Evolutionary conservation across 768 basidiomycete genomes (phyloP).

Genomic region (Dendrothele bispora): DNA sequence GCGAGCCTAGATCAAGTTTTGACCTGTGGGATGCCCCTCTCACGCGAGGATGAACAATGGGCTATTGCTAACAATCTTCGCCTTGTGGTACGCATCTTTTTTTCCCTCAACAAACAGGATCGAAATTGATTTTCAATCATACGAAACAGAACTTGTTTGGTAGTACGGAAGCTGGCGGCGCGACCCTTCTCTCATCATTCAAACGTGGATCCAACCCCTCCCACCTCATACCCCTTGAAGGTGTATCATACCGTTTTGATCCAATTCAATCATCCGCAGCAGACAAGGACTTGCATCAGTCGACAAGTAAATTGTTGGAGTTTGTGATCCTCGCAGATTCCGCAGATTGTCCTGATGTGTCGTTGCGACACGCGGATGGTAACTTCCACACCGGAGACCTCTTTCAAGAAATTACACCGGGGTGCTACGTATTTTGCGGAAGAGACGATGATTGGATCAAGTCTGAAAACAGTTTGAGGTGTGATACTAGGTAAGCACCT

Average conservation of each 20-base stretch:
- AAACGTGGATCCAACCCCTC: conserved; percentile 51
- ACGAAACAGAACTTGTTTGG: conserved; percentile 72
- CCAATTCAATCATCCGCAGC: conserved; percentile 48
- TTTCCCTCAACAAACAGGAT: no score
- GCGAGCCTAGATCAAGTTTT: conserved; percentile 60
- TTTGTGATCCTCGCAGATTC: conserved; percentile 70
- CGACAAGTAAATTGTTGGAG: conserved; percentile 59
- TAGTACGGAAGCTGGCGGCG: conserved; percentile 72
- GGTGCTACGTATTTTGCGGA: conserved; percentile 64
- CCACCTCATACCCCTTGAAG: conserved; percentile 58
- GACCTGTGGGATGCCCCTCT: conserved; percentile 64
- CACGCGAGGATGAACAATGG: conserved; percentile 69
- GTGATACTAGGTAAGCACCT: conserved; percentile 63
- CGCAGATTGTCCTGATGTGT: conserved; percentile 63
- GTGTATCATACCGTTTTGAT: conserved; percentile 66
- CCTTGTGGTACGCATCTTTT: no score
- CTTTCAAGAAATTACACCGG: conserved; percentile 63
- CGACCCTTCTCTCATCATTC: conserved; percentile 67
- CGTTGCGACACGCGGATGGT: conserved; percentile 60
- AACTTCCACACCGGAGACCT: conserved; percentile 82
- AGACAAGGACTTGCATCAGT: conserved; percentile 50
- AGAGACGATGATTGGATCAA: conserved; percentile 88
- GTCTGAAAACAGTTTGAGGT: conserved; percentile 73
- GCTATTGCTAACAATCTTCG: conserved; percentile 67
- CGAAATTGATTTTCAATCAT: conserved; percentile 11